A percentile compares a stretch with the other conserved stretches of the same genome.
Conservation (phyloP, 306 rosid species). For the Fagus sylvatica region DNA sequence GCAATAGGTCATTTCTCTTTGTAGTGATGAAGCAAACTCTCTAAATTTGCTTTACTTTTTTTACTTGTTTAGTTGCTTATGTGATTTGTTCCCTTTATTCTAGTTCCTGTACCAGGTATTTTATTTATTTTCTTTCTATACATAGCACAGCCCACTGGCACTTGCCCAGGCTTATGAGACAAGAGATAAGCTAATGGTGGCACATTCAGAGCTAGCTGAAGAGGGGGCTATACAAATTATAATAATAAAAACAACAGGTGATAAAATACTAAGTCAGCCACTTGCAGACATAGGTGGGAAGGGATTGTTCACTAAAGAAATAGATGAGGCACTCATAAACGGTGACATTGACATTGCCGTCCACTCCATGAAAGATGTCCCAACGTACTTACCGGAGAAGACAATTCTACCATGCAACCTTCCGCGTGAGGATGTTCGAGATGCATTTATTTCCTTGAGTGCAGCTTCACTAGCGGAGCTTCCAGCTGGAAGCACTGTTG, state of each 20-base stretch:
- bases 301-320: slow-evolving; percentile 92
- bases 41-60: not conserved
- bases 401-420: slow-evolving; percentile 90
- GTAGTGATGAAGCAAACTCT: not conserved
- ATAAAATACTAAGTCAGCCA: slow-evolving; percentile 75
- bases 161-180: slow-evolving; percentile 93
- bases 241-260: slow-evolving; percentile 86
- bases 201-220: slow-evolving; percentile 75
- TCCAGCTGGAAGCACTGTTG: slow-evolving; percentile 72
- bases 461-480: slow-evolving; percentile 71
- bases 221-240: slow-evolving; percentile 88
- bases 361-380: slow-evolving; percentile 96
- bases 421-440: slow-evolving; percentile 86
- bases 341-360: slow-evolving; percentile 82
- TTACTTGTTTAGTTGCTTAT: slow-evolving; percentile 7
- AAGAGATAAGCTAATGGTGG: slow-evolving; percentile 73
- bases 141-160: slow-evolving; percentile 88
- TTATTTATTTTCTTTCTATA: slow-evolving; percentile 33
- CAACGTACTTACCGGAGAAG: slow-evolving; percentile 73
- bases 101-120: not conserved
- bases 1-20: not conserved
- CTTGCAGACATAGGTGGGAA: slow-evolving; percentile 94
- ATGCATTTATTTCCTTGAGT: slow-evolving; percentile 76
- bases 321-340: slow-evolving; percentile 80
- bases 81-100: not conserved